These are phyloP conservation scores for Coccomyxa sp. DNA, from an alignment of 139 green algal genomes.

Conservation along the genomic window DNA sequence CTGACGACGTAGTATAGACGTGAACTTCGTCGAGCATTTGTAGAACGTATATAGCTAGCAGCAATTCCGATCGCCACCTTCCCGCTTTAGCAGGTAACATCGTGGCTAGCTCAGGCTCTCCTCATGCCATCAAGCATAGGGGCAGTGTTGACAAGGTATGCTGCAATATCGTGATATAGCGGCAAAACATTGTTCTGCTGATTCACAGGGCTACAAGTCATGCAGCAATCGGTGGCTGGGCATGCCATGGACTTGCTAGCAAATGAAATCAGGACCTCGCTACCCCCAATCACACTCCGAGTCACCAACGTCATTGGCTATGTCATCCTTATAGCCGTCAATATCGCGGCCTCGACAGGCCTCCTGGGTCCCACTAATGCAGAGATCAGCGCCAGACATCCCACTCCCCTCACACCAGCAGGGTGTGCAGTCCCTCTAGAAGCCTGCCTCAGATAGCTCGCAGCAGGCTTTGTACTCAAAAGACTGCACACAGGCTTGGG, in stretches of 20 bases:
- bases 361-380: conserved; percentile 45
- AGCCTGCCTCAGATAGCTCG: background rate
- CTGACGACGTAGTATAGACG: too few species aligned
- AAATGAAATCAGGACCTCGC: background rate
- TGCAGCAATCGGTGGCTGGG: background rate
- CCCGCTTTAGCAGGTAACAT: too few species aligned
- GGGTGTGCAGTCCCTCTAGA: conserved; percentile 26
- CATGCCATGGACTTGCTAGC: background rate
- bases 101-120: too few species aligned
- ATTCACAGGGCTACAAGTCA: background rate
- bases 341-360: conserved; percentile 32
- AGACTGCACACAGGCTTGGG: background rate
- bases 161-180: too few species aligned
- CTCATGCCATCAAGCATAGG: too few species aligned
- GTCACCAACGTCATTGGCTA: conserved; percentile 12
- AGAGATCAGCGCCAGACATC: conserved; percentile 33
- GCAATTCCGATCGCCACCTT: too few species aligned
- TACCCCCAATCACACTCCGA: conserved; percentile 1
- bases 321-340: conserved; percentile 38
- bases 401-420: conserved; percentile 45
- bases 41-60: too few species aligned
- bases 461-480: background rate
- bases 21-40: too few species aligned
- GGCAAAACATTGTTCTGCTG: too few species aligned
- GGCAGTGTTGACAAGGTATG: too few species aligned